Percentiles rank a stretch among this genome's conserved stretches.
Conservation (phyloP, 352 stramenopile genomes). For the Globisporangium sylvaticum region DNA sequence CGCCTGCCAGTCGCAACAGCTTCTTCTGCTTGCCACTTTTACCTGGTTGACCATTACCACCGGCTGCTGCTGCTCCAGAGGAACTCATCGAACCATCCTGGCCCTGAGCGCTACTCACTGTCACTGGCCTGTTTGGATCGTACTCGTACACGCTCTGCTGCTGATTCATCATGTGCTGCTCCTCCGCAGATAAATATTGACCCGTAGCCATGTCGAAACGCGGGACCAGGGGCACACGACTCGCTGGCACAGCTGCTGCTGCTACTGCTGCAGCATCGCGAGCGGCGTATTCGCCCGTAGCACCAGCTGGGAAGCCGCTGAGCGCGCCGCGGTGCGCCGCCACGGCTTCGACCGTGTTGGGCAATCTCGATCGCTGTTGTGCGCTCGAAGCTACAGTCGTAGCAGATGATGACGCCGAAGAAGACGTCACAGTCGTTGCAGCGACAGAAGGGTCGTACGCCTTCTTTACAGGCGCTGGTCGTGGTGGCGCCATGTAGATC, state of each 20-base stretch:
- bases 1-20: constrained; percentile 64
- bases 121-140: constrained; percentile 48
- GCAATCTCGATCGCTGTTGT: constrained; percentile 17
- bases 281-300: constrained; percentile 42
- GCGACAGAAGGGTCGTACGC: background rate
- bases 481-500: constrained; percentile 68
- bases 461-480: constrained; percentile 43
- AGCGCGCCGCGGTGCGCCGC: constrained; percentile 53
- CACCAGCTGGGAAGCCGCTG: constrained; percentile 60
- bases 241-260: background rate
- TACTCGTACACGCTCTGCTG: constrained; percentile 87
- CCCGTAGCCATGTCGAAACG: constrained; percentile 72
- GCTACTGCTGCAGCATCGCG: background rate
- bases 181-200: constrained; percentile 51
- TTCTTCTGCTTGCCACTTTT: constrained; percentile 35
- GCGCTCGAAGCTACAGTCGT: background rate
- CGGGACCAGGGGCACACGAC: constrained; percentile 26
- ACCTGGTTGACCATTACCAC: background rate
- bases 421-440: background rate
- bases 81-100: background rate
- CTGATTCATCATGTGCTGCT: constrained; percentile 78
- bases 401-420: background rate
- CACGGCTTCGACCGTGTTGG: constrained; percentile 49
- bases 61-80: background rate
- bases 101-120: background rate